Base-by-base conservation (phyloP, 257 asterid genomes). In the Solanum pinnatisectum region DNA sequence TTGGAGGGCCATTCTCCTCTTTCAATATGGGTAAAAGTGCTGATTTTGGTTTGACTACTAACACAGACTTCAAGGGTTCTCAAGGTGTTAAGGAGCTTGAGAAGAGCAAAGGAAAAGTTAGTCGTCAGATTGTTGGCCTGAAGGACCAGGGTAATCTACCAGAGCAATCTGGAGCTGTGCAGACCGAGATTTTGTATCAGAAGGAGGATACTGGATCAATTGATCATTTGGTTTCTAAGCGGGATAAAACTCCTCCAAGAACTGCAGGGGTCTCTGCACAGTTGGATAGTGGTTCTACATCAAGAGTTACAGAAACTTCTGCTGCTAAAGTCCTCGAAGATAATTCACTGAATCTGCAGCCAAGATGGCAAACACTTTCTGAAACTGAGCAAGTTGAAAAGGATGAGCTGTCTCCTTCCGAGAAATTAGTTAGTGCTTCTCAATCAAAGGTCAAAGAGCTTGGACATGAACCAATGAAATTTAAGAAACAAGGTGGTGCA, bases 221-320 rank as follows among this genome's bases (percentile, higher is more conserved):
- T 65, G 92, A 92, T 59, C 89, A 90, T 63, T 63, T 90, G 84
- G 83, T 86, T 89, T 63, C 83, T 3, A 91, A 88, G 87, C 89
- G 79, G 74, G 84, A 83, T 86, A 92, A 87, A 85, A 89, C 92
- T 67, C 87, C 91, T 56, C 83, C 83, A 88, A 94, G 89, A 87
- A 84, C 93, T 5, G 88, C 39, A 56, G 91, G 89, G 87, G 93
- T 90, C 72, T 88, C 91, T 86, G 88, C 84, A 83, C 89, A 59
- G 60, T 71, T 79, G 85, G 95, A 89, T 65, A 85, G 95, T 82
- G 89, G 86, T 89, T 89, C 94, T 73, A 92, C 93, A 87, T 92
- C 95, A 56, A 91, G 91, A 92, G 88, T 88, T 86, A 86, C 94
- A 86, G 94, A 89, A 87, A 93, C 91, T 87, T 87, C 91, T 87